A percentile compares a stretch with the other conserved stretches of the same genome.
phyloP scores from a whole-genome alignment of 2,329 filamentous ascomycete genomes.

The Aspergillus caelatus region DNA sequence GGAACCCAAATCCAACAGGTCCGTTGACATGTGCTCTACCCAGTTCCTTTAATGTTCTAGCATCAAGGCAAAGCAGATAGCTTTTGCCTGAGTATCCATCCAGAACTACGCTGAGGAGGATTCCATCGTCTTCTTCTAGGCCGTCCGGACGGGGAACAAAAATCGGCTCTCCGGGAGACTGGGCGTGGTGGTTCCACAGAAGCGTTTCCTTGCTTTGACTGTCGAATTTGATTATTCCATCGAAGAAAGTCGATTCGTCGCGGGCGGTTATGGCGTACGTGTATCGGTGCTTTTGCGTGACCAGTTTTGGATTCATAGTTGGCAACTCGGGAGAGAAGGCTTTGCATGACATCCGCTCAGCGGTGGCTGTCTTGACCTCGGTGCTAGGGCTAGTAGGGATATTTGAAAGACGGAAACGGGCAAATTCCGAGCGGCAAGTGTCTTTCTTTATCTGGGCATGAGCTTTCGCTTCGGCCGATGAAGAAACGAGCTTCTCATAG shows the following conservation, averaged over 20 bases:
- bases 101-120: constrained; percentile 56
- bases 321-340: constrained; percentile 50
- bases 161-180: constrained; percentile 58
- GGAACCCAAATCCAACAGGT: constrained; percentile 57
- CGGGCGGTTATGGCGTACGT: constrained; percentile 52
- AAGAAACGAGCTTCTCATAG: constrained; percentile 67
- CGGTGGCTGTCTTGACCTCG: constrained; percentile 17
- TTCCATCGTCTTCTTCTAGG: constrained; percentile 54
- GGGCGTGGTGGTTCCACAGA: constrained; percentile 51
- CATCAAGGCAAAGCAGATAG: constrained; percentile 57
- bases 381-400: constrained; percentile 28
- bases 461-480: constrained; percentile 50
- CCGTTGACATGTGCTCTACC: constrained; percentile 54
- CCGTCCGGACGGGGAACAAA: constrained; percentile 47
- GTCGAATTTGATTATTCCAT: constrained; percentile 58
- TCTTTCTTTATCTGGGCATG: constrained; percentile 37
- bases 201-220: constrained; percentile 43
- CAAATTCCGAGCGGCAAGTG: constrained; percentile 24
- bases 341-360: constrained; percentile 33
- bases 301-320: constrained; percentile 51
- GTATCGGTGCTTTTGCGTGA: constrained; percentile 52
- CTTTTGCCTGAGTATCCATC: constrained; percentile 54
- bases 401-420: constrained; percentile 42
- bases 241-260: constrained; percentile 53
- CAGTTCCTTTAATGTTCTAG: constrained; percentile 52